These are phyloP conservation scores for Kluyveromyces dobzhanskii DNA, from an alignment of 805 yeast species.

Conservation along the genomic window DNA sequence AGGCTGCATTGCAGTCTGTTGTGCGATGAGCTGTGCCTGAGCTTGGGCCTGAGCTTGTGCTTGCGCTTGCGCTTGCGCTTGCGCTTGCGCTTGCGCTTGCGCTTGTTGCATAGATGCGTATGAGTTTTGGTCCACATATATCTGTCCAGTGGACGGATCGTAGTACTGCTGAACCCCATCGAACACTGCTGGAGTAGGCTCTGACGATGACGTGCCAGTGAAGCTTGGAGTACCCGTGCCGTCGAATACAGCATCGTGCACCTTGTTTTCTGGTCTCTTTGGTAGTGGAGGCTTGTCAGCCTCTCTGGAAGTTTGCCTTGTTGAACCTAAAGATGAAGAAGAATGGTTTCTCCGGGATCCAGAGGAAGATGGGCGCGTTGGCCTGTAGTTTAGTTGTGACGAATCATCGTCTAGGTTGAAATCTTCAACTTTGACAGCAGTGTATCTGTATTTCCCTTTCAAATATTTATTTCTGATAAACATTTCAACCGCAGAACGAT, in stretches of 20 bases:
- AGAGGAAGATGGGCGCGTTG: slow-evolving; percentile 4
- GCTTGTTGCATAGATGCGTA: slow-evolving; percentile 30
- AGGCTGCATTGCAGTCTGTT: slow-evolving; percentile 9
- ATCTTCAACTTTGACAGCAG: slow-evolving; percentile 25
- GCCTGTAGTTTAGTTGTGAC: slow-evolving; percentile 6
- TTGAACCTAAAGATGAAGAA: slow-evolving; percentile 1
- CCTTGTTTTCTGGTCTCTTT: slow-evolving; percentile 29
- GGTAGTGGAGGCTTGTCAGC: slow-evolving; percentile 31
- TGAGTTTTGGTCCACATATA: slow-evolving; percentile 62
- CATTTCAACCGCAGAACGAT: slow-evolving; percentile 42
- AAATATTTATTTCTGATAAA: slow-evolving; percentile 64
- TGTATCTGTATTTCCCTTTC: slow-evolving; percentile 43
- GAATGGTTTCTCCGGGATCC: slow-evolving; percentile 4
- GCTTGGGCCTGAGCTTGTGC: slow-evolving; percentile 13
- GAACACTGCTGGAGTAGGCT: slow-evolving; percentile 20
- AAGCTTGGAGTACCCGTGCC: slow-evolving; percentile 14
- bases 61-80: slow-evolving; percentile 11
- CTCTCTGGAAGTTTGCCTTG: slow-evolving; percentile 3
- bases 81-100: slow-evolving; percentile 12
- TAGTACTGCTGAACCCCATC: slow-evolving; percentile 50
- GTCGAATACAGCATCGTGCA: slow-evolving; percentile 30
- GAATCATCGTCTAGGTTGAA: slow-evolving; percentile 10
- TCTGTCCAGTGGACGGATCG: slow-evolving; percentile 63
- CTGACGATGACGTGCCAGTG: slow-evolving; percentile 16
- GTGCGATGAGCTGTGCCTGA: slow-evolving; percentile 13